Evolutionary conservation across 495 filamentous ascomycete genomes (phyloP), one percentile per base, ranked within the genome.

Genomic region (Aspergillus asperescens): DNA sequence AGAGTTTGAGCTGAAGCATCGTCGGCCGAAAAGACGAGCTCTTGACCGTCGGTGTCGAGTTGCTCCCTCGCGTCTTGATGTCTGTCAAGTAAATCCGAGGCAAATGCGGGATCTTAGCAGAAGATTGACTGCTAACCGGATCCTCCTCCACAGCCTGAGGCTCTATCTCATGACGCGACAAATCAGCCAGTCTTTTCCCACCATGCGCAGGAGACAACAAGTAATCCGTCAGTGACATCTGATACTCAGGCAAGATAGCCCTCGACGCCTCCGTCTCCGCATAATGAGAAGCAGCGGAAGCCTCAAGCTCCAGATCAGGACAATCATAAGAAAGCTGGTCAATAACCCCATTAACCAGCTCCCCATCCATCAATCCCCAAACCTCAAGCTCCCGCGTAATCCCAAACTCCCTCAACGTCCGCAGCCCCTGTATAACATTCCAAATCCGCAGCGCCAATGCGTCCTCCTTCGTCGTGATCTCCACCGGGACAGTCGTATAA

Each of bases 401-500:
- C 9, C 94, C 92, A 8, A 79, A 85, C 15, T 87, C 80, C 12
- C 86, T 77, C 48, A 98, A 72, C 16, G 83, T 83, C 12, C 85
- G 79, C 29, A 98, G 63, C 0, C 93, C 90, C 62, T 94, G 86
- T 23, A 95, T 87, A 22, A 92, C 77, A 69, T 98, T 98, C 89
- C 93, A 97, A 32, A 97, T 76, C 52, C 82, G 77, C 40, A 98
- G 68, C 1, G 87, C 93, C 71, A 89, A 88, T 0, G 69, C 73
- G 68, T 98, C 94, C 61, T 96, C 94, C 50, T 80, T 85, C 0
- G 80, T 90, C 7, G 70, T 65, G n/a, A 87, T 70, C 10, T 84
- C 80, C 2, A 98, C 80, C 13, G 74, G 68, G 2, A 96, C 87
- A 0, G 85, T 81, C 1, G 71, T 83, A 61, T 91, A 87, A 1